Base-by-base conservation (phyloP, 371 early-diverging fungal genomes). In the Syncephalastrum racemosum region DNA sequence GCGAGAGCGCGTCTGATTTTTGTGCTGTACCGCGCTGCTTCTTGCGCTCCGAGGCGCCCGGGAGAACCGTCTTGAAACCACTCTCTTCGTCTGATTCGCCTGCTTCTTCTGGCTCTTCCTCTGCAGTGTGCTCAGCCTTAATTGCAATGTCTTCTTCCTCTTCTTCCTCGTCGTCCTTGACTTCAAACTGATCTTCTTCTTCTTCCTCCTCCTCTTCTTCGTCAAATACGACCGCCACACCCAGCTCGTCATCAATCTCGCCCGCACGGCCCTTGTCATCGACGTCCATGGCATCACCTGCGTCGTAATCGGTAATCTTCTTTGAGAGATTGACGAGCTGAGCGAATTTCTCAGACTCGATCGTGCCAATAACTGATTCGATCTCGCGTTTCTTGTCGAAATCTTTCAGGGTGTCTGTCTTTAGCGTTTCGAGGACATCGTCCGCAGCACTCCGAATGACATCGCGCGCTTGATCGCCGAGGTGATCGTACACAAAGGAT, bases 381-480 rank as follows among this genome's bases (percentile, higher is more conserved):
- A 95, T 87, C 59, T 86, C 86, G 41, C 80, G 85, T 75, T 92
- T 90, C 67, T 92, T 93, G 63, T 94, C 97, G 46, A 87, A 84
- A 62, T 98, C 99, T 72, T 90, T 93, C 39, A 89, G 62, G 1
- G 73, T 79, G 20, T 93, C 93, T 51, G 91, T 85, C 69, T 97
- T 96, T 8, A 98, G 78, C 1, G 90, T 86, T 58, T 83, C 83
- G 3, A 98, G 72, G 1, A 90, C 86, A 51, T 84, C 90, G 60
- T 96, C 96, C 0, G 94, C 90, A 14, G 97, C 98, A 58, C 92
- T 90, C 49, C 90, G 73, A 44, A 98, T 83, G 2, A 92, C 89
- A 61, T 96, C 98, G 39, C 89, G 91, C 16, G 90, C 83, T 54
- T 93, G 90, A 66, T 94, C 97, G 51, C 95, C 95, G 51, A 97